These are phyloP conservation scores for Phytophthora podocarpi DNA, from an alignment of 352 stramenopile genomes.

Conservation along the genomic window DNA sequence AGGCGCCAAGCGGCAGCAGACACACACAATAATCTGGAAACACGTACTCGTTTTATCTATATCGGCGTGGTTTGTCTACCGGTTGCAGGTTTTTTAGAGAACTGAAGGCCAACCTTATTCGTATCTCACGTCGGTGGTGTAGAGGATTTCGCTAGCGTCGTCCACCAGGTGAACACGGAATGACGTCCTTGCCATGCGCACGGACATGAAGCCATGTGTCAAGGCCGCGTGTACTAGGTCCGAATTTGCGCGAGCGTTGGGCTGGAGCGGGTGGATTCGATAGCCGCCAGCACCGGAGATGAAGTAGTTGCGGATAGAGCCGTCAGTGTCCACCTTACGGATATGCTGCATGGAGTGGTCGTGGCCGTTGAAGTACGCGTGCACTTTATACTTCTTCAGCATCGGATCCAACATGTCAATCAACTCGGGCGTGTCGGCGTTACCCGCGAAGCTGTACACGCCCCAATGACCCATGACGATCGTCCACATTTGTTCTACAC, in stretches of 20 bases:
- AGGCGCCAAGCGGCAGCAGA: slow-evolving; percentile 1
- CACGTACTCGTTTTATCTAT: slow-evolving; percentile 34
- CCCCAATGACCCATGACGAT: slow-evolving; percentile 86
- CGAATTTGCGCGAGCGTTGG: slow-evolving; percentile 64
- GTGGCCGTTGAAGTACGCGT: slow-evolving; percentile 89
- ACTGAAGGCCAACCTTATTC: slow-evolving; percentile 15
- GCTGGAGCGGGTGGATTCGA: slow-evolving; percentile 64
- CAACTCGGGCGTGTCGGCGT: slow-evolving; percentile 78
- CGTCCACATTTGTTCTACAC: slow-evolving; percentile 85
- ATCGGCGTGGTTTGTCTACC: slow-evolving; percentile 5
- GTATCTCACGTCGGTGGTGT: slow-evolving; percentile 81
- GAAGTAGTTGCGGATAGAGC: slow-evolving; percentile 75
- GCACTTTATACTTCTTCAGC: slow-evolving; percentile 81
- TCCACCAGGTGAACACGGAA: slow-evolving; percentile 84
- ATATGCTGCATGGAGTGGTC: slow-evolving; percentile 89
- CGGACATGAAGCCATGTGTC: slow-evolving; percentile 87
- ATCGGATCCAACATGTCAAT: slow-evolving; percentile 76
- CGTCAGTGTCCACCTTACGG: slow-evolving; percentile 45
- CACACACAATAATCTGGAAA: slow-evolving; percentile 27
- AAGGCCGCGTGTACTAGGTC: slow-evolving; percentile 84
- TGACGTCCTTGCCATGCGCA: slow-evolving; percentile 62
- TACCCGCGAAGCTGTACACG: slow-evolving; percentile 86
- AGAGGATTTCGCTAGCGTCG: slow-evolving; percentile 68
- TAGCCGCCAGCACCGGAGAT: slow-evolving; percentile 83
- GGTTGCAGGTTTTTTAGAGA: neutral